Conservation (phyloP, 768 basidiomycete species). For the Sistotremastrum niveocremeum region DNA sequence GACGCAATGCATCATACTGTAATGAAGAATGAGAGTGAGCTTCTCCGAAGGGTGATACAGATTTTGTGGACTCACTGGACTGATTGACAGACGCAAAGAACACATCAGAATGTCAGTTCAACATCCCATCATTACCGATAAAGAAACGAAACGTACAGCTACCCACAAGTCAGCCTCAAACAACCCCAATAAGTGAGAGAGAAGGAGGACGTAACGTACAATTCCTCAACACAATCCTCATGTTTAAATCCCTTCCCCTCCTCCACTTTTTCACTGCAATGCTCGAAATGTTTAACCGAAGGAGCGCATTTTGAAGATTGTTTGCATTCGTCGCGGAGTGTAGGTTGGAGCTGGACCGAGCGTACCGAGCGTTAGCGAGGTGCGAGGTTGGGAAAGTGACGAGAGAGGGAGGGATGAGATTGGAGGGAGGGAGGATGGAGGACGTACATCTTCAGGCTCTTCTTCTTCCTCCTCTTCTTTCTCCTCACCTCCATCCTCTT, state of each 20-base stretch:
- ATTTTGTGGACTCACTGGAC: too few relatives aligned
- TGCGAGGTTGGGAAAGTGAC: background rate
- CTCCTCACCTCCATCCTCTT: slow-evolving; percentile 26
- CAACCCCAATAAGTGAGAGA: background rate
- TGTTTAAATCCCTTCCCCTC: slow-evolving; percentile 74
- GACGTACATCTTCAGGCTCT: slow-evolving; percentile 74
- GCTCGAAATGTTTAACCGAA: slow-evolving; percentile 70
- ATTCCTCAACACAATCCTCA: slow-evolving; percentile 88
- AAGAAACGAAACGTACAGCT: too few relatives aligned
- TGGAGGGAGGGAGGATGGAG: background rate
- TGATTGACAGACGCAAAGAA: too few relatives aligned
- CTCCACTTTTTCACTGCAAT: slow-evolving; percentile 81
- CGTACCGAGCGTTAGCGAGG: background rate
- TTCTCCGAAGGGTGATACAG: background rate
- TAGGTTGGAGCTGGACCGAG: slow-evolving; percentile 43
- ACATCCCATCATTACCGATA: too few relatives aligned
- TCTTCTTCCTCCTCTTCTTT: slow-evolving; percentile 37
- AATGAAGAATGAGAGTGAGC: background rate
- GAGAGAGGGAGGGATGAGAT: too few relatives aligned
- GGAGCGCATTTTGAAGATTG: slow-evolving; percentile 49
- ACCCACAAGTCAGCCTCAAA: slow-evolving; percentile 4
- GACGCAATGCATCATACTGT: slow-evolving; percentile 85
- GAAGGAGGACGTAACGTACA: slow-evolving; percentile 42
- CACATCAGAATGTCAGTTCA: too few relatives aligned
- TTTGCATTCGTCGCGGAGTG: slow-evolving; percentile 65